Evolutionary conservation across 208 protist genomes (phyloP), one percentile per base, ranked within the genome.

Genomic region (Angomonas deanei): DNA sequence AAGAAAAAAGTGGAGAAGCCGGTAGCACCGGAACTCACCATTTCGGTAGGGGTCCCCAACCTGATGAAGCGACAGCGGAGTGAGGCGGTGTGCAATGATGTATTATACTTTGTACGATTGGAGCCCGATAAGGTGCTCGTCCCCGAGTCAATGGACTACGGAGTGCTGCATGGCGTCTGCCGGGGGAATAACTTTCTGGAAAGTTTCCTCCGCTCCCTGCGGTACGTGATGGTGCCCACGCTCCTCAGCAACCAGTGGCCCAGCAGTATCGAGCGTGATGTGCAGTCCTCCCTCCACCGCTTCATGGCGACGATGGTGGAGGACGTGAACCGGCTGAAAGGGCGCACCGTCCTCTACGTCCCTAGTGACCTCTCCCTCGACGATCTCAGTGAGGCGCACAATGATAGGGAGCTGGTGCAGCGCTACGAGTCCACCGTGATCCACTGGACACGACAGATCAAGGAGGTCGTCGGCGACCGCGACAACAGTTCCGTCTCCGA

Each of bases 401-500:
- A 76, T 1, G 88, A 98, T 61, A 93, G 97, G 54, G 96, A 98
- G 67, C 76, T 99, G 0, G 91, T 99, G 21, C 97, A 98, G 81
- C 87, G 96, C 42, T 97, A 98, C 66, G 96, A 99, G 76, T 84
- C 94, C 0, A 97, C 96, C 0, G 89, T 98, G 15, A 99, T 99
- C 60, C 98, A 99, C 82, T 99, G 98, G 97, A 99, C 98, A 11
- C 82, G 96, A 34, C 98, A 99, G 82, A 98, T 99, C 74, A 98
- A 98, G 69, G 94, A 98, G 58, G 97, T 99, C 8, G 80, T 99
- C 34, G 92, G 83, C 21, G 91, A 97, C 65, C 66, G 57, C 19
- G 62, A 56, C 49, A 49, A 34, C 30, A 59, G 61, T 50, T 36
- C 74, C 33, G 77, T 78, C 28, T 65, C 66, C 23, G 82, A 88